These are phyloP conservation scores for Exophiala phaeomuriformis DNA, from an alignment of 2,329 filamentous ascomycete species.

Conservation along the genomic window DNA sequence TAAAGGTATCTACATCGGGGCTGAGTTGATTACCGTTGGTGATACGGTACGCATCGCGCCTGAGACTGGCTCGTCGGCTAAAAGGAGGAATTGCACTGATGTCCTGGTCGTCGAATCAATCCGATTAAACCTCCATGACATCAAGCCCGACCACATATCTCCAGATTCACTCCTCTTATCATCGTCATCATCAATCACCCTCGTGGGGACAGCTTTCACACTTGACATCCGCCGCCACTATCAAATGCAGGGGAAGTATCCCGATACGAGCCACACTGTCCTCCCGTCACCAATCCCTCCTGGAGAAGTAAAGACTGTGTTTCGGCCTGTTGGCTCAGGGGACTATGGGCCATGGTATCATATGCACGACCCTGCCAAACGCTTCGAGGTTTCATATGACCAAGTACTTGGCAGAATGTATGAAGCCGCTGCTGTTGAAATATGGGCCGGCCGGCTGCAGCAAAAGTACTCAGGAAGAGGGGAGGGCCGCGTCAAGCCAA, in stretches of 20 bases:
- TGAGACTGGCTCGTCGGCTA: constrained; percentile 17
- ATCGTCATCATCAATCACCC: constrained; percentile 41
- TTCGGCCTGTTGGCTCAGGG: constrained; percentile 37
- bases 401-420: constrained; percentile 50
- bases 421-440: constrained; percentile 43
- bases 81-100: constrained; percentile 37
- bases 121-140: constrained; percentile 42
- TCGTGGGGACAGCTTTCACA: constrained; percentile 47
- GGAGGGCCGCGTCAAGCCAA: constrained; percentile 25
- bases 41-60: constrained; percentile 49
- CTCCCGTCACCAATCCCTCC: constrained; percentile 26
- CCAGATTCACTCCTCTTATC: constrained; percentile 41
- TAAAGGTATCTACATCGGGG: constrained; percentile 49
- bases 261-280: neutral
- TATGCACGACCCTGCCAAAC: constrained; percentile 37
- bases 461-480: constrained; percentile 31
- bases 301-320: constrained; percentile 32
- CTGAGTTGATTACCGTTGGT: constrained; percentile 48
- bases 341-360: constrained; percentile 49
- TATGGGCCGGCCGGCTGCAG: constrained; percentile 25
- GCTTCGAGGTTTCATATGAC: constrained; percentile 44
- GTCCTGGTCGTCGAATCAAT: constrained; percentile 50
- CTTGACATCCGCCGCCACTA: constrained; percentile 26
- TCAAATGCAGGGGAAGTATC: constrained; percentile 2
- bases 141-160: constrained; percentile 43